A percentile compares a stretch with the other conserved stretches of the same genome.
Evolutionary conservation across 352 stramenopile genomes (phyloP).

Genomic region (Phytophthora idaei): DNA sequence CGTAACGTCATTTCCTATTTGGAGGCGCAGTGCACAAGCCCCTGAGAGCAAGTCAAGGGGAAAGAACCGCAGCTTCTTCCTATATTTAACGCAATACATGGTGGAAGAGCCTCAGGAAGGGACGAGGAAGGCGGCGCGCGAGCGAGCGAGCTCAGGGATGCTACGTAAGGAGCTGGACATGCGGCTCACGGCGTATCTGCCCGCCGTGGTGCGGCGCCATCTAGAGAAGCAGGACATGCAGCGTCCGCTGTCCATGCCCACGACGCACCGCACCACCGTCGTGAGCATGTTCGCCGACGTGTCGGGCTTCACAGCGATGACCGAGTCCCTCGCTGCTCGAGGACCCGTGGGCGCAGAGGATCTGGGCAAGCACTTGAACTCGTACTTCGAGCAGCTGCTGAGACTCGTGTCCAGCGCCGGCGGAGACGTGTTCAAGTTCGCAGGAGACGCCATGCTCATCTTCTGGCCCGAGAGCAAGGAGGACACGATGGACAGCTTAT

Average conservation of each 20-base stretch:
- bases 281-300: conserved; percentile 95
- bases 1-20: conserved; percentile 51
- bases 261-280: conserved; percentile 74
- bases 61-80: not conserved
- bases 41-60: not conserved
- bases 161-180: conserved; percentile 84
- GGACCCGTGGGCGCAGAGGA: conserved; percentile 90
- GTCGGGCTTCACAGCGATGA: conserved; percentile 94
- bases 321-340: conserved; percentile 87
- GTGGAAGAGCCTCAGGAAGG: conserved; percentile 2
- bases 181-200: conserved; percentile 82
- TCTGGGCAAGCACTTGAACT: conserved; percentile 93
- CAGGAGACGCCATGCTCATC: conserved; percentile 95
- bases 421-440: conserved; percentile 95
- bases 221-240: conserved; percentile 66
- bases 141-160: conserved; percentile 44
- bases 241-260: conserved; percentile 50
- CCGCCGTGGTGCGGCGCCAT: conserved; percentile 77
- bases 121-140: conserved; percentile 9
- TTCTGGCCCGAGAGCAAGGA: conserved; percentile 93
- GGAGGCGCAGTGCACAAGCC: conserved; percentile 17
- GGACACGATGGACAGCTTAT: conserved; percentile 81
- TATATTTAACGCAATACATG: conserved; percentile 24
- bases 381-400: conserved; percentile 91
- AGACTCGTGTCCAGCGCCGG: conserved; percentile 78